Percentiles rank a stretch among this genome's conserved stretches.
phyloP scores from a whole-genome alignment of 371 early-diverging fungal species.

The Parasitella parasitica region DNA sequence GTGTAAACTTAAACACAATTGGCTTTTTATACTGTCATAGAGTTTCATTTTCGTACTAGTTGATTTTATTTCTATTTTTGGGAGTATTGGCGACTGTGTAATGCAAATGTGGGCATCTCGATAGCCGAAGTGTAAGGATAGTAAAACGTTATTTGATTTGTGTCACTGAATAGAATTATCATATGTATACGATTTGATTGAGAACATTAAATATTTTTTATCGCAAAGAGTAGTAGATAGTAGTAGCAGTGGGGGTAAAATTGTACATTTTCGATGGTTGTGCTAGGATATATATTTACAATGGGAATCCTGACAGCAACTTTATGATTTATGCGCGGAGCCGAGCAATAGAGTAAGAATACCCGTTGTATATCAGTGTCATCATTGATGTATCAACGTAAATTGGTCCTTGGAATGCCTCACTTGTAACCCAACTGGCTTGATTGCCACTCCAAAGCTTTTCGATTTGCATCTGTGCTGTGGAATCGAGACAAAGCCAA shows the following conservation, averaged over 20 bases:
- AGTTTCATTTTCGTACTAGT: background rate
- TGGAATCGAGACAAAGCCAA: constrained; percentile 18
- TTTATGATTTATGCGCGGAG: background rate
- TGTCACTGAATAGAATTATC: background rate
- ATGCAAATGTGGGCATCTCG: background rate
- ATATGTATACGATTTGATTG: background rate
- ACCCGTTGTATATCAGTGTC: constrained; percentile 8
- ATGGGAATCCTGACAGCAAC: background rate
- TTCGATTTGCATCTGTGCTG: constrained; percentile 20
- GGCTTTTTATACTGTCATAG: no score
- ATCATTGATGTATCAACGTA: constrained; percentile 21
- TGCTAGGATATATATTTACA: no score
- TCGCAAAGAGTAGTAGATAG: background rate
- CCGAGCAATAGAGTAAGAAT: constrained; percentile 20
- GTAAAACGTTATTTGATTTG: background rate
- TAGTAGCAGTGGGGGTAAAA: background rate
- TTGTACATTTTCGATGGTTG: background rate
- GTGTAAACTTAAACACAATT: no score
- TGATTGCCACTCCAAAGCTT: constrained; percentile 15
- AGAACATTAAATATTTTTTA: background rate
- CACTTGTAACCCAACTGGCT: constrained; percentile 20
- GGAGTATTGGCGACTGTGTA: background rate
- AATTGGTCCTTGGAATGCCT: constrained; percentile 19
- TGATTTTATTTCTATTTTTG: background rate
- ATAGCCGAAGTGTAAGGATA: background rate